phyloP scores from a whole-genome alignment of 73 alveolate species.

The Symbiodinium natans region DNA sequence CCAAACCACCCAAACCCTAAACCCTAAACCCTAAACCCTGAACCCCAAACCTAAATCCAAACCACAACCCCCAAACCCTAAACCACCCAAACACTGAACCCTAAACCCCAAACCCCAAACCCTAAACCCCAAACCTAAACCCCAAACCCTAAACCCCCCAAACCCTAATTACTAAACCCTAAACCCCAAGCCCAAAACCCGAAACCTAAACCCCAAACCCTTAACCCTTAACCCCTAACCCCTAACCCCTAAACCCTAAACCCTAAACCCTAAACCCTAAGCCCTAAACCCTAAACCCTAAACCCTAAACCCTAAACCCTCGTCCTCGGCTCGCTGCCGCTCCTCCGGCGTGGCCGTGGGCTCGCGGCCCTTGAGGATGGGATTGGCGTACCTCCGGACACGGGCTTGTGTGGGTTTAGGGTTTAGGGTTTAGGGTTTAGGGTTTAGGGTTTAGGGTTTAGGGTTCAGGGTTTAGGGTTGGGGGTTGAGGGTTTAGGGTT shows the following conservation, averaged over 20 bases:
- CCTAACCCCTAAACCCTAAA: no score
- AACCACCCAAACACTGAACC: no score
- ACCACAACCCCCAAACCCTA: no score
- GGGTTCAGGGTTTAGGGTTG: background rate
- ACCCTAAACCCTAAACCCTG: no score
- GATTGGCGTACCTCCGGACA: conserved; percentile 36
- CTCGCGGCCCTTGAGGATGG: conserved; percentile 88
- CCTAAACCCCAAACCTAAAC: no score
- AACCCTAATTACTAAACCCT: background rate
- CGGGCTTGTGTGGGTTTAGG: background rate
- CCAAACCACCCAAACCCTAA: background rate
- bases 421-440: background rate
- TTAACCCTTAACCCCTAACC: no score
- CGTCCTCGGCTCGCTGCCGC: conserved; percentile 49
- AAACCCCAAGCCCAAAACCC: background rate
- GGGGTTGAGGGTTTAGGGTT: background rate
- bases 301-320: background rate
- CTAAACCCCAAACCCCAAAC: no score
- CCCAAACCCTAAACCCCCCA: no score
- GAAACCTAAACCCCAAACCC: background rate
- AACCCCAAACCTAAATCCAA: background rate
- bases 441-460: no score
- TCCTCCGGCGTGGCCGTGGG: conserved; percentile 89
- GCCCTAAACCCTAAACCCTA: background rate
- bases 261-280: no score